Percentiles rank a stretch among this genome's conserved stretches.
Conservation (phyloP, 352 stramenopile genomes). For the Chrysophaeum taylorii region DNA sequence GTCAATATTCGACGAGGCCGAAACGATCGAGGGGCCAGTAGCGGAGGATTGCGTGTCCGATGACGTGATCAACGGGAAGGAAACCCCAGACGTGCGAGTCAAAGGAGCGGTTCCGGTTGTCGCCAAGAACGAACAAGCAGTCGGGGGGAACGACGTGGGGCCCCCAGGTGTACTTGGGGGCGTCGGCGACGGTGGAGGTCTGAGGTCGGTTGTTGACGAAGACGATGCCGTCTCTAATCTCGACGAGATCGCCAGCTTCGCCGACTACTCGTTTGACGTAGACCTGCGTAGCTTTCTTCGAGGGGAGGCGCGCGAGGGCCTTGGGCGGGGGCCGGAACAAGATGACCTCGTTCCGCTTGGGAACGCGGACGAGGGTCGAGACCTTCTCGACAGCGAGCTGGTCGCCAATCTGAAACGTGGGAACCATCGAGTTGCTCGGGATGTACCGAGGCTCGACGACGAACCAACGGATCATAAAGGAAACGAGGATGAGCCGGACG, state of each 20-base stretch:
- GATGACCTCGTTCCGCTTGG: not conserved
- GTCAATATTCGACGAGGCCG: conserved; percentile 7
- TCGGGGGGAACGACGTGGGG: not conserved
- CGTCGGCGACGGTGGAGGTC: too few species aligned
- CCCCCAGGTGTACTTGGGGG: not conserved
- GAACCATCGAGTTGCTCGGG: not conserved
- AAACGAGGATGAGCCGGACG: not conserved
- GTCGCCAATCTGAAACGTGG: not conserved
- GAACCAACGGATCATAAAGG: not conserved
- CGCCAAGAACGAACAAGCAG: conserved; percentile 44
- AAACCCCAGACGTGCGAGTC: conserved; percentile 54
- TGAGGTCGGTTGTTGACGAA: not conserved
- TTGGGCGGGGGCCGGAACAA: not conserved
- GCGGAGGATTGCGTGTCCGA: conserved; percentile 51
- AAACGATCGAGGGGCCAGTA: conserved; percentile 37
- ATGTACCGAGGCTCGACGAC: conserved; percentile 14
- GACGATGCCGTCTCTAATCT: conserved; percentile 4
- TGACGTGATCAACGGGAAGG: conserved; percentile 51
- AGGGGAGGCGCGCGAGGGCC: too few species aligned
- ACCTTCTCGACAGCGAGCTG: conserved; percentile 11
- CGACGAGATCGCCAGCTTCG: conserved; percentile 3
- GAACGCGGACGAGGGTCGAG: not conserved
- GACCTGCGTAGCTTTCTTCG: too few species aligned
- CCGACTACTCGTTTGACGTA: too few species aligned
- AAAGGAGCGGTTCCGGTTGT: conserved; percentile 48